Base-by-base conservation (phyloP, 345 rosid species). In the Psidium guajava region DNA sequence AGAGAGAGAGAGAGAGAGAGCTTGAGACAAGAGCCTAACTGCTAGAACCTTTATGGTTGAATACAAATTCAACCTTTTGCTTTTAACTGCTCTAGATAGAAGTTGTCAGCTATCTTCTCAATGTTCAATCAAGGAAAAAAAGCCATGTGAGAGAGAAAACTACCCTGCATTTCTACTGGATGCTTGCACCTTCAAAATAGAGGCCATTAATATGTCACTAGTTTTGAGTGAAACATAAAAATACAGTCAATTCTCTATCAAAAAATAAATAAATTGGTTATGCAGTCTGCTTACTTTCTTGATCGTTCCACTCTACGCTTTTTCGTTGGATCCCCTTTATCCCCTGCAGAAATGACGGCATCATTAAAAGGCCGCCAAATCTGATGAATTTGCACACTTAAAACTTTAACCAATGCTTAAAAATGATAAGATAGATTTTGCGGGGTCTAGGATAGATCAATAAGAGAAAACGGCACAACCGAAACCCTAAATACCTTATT, bases 281-380 rank as follows among this genome's bases (percentile, higher is more conserved):
- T 36, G 52, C 82, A 83, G 56, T 88, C 28, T 83, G 87, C 94
- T 6, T 92, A 94, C 97, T 94, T 94, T 87, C 97, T 85, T 4
- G 97, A 92, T 56, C 97, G 86, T 83, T 94, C 97, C 86, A 94
- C 97, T 82, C 97, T 94, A 11, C 95, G 93, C 87, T 91, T 94
- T 85, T 94, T 94, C 6, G 95, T 94, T 47, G 95, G 92, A 59
- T 94, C 94, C 40, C 91, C 94, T 84, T 90, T 94, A 54, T 92
- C 94, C 87, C 87, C 94, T 93, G 94, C 94, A 91, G 16, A 83
- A 47, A 42, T 18, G 52, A 13, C 32, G 44, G 6, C 36, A 49
- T 51, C 22, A 54, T 54, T 82, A 15, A 59, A 58, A n/a, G 24
- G 22, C 80, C 8, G 5, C 47, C 47, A 69, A 18, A 36, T 36